These are phyloP conservation scores for Alloteropsis semialata DNA, from an alignment of 176 grass and related monocot genomes.

Conservation along the genomic window DNA sequence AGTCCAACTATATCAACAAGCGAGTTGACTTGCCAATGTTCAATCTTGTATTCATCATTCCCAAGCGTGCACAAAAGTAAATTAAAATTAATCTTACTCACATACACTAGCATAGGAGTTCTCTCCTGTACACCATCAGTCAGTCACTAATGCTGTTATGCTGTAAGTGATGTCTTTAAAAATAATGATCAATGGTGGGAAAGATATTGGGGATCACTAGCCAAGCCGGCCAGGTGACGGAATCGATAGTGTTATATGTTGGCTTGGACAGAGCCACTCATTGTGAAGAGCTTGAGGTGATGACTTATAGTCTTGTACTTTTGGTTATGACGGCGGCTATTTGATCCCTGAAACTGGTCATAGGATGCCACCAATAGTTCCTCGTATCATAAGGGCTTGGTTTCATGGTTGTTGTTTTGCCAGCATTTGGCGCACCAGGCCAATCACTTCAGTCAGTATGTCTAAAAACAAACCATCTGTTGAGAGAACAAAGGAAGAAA, in stretches of 20 bases:
- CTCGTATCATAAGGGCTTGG: neutral
- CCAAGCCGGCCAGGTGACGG: neutral
- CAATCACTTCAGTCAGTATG: neutral
- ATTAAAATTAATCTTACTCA: neutral
- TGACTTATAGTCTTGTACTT: neutral
- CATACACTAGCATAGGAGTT: neutral
- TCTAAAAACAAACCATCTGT: neutral
- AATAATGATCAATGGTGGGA: neutral
- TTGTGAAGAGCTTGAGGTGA: neutral
- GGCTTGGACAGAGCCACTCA: neutral
- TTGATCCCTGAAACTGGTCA: neutral
- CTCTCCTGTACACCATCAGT: neutral
- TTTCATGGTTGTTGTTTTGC: neutral
- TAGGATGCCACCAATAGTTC: neutral
- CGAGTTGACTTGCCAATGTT: neutral
- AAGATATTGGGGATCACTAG: neutral
- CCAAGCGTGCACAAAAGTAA: neutral
- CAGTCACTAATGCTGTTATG: too few species aligned
- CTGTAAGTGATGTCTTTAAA: neutral
- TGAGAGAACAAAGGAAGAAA: neutral
- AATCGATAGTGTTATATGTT: neutral
- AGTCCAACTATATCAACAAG: too few species aligned
- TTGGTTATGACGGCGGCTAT: neutral
- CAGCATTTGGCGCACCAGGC: neutral
- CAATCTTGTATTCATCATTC: neutral